Conservation (phyloP, 1,284 basidiomycete species). For the Xerocomus amazonicus region DNA sequence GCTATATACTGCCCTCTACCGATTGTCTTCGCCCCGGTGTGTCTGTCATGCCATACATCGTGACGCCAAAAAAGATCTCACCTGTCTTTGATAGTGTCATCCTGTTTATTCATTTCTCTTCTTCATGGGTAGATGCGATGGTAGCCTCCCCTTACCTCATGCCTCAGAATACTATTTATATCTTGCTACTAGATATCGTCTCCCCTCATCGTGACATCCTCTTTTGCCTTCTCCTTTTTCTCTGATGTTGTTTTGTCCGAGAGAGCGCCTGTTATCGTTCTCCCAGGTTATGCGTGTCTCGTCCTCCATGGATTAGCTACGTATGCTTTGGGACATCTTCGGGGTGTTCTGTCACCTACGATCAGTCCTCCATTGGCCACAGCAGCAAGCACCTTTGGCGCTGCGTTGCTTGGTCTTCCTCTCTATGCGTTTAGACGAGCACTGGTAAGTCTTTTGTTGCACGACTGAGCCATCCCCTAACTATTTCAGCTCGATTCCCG, state of each 20-base stretch:
- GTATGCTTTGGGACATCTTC: slow-evolving; percentile 58
- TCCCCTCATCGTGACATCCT: slow-evolving; percentile 41
- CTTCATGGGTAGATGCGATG: slow-evolving; percentile 57
- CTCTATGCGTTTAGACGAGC: slow-evolving; percentile 58
- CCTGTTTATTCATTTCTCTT: slow-evolving; percentile 63
- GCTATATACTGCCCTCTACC: slow-evolving; percentile 59
- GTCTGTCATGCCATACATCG: slow-evolving; percentile 13
- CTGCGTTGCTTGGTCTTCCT: slow-evolving; percentile 57
- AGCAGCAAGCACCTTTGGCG: slow-evolving; percentile 57
- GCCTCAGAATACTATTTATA: slow-evolving; percentile 20
- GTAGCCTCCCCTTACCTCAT: slow-evolving; percentile 44
- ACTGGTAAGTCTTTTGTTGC: slow-evolving; percentile 43
- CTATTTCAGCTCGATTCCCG: slow-evolving; percentile 36
- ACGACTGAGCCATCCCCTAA: slow-evolving; percentile 3
- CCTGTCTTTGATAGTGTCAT: slow-evolving; percentile 46
- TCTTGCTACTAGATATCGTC: slow-evolving; percentile 40
- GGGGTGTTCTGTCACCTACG: slow-evolving; percentile 51
- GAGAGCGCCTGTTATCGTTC: slow-evolving; percentile 40
- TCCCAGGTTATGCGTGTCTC: slow-evolving; percentile 65
- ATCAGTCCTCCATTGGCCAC: slow-evolving; percentile 51
- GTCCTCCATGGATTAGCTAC: slow-evolving; percentile 55
- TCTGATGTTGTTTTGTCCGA: slow-evolving; percentile 53
- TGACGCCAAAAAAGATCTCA: slow-evolving; percentile 1
- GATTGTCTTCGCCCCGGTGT: slow-evolving; percentile 62
- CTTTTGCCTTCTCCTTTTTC: slow-evolving; percentile 47